Evolutionary conservation across 2,329 filamentous ascomycete species (phyloP).

Genomic region (Cephalotrichum gorgonifer): DNA sequence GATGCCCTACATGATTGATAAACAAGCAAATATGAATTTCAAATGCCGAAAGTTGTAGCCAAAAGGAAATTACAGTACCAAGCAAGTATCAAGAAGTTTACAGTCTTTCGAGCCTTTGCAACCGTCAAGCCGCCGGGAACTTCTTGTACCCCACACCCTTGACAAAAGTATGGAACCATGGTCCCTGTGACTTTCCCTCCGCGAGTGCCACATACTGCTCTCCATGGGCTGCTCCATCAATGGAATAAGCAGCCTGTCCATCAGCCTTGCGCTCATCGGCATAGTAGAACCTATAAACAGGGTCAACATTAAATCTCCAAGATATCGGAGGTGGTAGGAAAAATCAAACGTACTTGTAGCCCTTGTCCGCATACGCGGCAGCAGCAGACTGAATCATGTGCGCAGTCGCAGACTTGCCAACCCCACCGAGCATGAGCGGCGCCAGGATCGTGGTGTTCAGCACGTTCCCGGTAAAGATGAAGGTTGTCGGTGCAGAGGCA

Average conservation of each 20-base stretch:
- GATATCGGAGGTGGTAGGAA: not conserved
- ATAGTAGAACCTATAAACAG: slow-evolving; percentile 36
- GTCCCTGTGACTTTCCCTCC: slow-evolving; percentile 25
- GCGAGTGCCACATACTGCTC: slow-evolving; percentile 28
- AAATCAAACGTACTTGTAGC: slow-evolving; percentile 19
- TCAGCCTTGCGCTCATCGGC: slow-evolving; percentile 34
- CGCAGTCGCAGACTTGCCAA: slow-evolving; percentile 25
- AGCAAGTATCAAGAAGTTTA: not conserved
- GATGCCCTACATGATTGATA: too few species aligned
- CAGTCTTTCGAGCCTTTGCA: not conserved
- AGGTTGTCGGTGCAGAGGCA: slow-evolving; percentile 20
- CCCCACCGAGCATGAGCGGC: slow-evolving; percentile 20
- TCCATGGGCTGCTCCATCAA: slow-evolving; percentile 29
- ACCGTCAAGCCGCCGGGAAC: slow-evolving; percentile 13
- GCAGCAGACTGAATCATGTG: slow-evolving; percentile 20
- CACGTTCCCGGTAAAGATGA: slow-evolving; percentile 33
- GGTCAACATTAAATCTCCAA: not conserved
- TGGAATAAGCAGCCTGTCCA: slow-evolving; percentile 18
- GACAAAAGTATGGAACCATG: slow-evolving; percentile 35
- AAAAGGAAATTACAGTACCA: too few species aligned
- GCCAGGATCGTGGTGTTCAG: slow-evolving; percentile 20
- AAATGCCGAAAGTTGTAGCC: too few species aligned
- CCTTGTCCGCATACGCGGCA: slow-evolving; percentile 19
- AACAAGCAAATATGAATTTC: too few species aligned
- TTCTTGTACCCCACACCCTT: slow-evolving; percentile 28